phyloP scores from a whole-genome alignment of 225 moss, liverwort and hornwort species.

The Bryum argenteum region DNA sequence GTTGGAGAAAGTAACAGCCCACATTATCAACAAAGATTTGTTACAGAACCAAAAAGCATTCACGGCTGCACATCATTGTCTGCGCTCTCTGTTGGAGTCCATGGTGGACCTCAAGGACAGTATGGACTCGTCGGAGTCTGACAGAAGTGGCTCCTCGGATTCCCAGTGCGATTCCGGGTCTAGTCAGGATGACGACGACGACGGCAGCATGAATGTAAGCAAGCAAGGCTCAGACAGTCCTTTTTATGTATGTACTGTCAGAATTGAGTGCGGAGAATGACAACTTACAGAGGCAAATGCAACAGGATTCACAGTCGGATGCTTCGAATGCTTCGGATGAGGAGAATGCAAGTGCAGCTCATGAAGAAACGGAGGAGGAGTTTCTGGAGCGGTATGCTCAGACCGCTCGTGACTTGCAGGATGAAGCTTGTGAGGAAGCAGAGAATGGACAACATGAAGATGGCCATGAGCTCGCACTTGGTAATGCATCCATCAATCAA shows the following conservation, averaged over 20 bases:
- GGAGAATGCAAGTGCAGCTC: slow-evolving; percentile 27
- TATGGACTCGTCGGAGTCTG: slow-evolving; percentile 63
- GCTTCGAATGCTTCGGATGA: slow-evolving; percentile 33
- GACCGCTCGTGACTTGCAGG: slow-evolving; percentile 73
- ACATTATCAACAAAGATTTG: slow-evolving; percentile 58
- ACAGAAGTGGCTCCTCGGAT: slow-evolving; percentile 45
- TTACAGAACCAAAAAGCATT: slow-evolving; percentile 58
- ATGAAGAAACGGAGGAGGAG: slow-evolving; percentile 77
- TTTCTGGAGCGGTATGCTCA: slow-evolving; percentile 78
- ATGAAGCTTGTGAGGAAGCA: slow-evolving; percentile 76
- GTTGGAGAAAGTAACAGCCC: slow-evolving; percentile 58
- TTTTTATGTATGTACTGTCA: too few species aligned
- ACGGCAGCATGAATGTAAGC: slow-evolving; percentile 57
- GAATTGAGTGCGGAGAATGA: background rate
- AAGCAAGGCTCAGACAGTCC: too few species aligned
- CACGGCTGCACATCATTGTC: slow-evolving; percentile 63
- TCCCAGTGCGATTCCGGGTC: slow-evolving; percentile 27
- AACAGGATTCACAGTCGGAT: slow-evolving; percentile 56
- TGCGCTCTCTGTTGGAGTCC: slow-evolving; percentile 73
- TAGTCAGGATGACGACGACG: slow-evolving; percentile 49
- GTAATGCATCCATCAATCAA: slow-evolving; percentile 26
- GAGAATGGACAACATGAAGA: slow-evolving; percentile 86
- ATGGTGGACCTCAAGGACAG: slow-evolving; percentile 81
- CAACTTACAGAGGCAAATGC: too few species aligned
- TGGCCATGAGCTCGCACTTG: slow-evolving; percentile 82